Percentiles rank a stretch among this genome's conserved stretches.
Conservation (phyloP, 2,329 filamentous ascomycete genomes). For the Drechslerella stenobrocha region DNA sequence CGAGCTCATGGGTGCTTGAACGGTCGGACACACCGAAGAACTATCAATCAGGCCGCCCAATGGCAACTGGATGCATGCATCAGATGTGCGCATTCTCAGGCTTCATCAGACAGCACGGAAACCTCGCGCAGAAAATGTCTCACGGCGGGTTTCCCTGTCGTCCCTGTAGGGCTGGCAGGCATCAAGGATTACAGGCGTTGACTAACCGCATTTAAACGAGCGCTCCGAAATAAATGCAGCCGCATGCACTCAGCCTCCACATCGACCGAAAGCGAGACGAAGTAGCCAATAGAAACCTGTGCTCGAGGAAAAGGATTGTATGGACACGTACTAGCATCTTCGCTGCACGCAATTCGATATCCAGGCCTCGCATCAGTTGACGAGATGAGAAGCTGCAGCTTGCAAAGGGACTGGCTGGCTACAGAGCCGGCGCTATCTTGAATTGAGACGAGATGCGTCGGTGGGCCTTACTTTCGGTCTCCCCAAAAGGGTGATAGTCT, state of each 20-base stretch:
- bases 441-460: too few relatives aligned
- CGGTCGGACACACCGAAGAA: too few relatives aligned
- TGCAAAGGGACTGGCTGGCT: not conserved
- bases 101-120: too few relatives aligned
- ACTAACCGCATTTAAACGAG: slow-evolving; percentile 46
- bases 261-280: slow-evolving; percentile 17
- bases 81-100: too few relatives aligned
- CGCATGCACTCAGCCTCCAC: slow-evolving; percentile 49
- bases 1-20: too few relatives aligned
- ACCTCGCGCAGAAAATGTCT: slow-evolving; percentile 16
- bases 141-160: slow-evolving; percentile 28
- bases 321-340: slow-evolving; percentile 24
- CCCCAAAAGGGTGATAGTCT: not conserved
- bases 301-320: too few relatives aligned
- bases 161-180: slow-evolving; percentile 49
- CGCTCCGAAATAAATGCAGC: slow-evolving; percentile 18
- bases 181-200: slow-evolving; percentile 34
- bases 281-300: slow-evolving; percentile 20
- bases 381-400: too few relatives aligned
- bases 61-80: too few relatives aligned
- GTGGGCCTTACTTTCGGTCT: too few relatives aligned
- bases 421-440: slow-evolving; percentile 24
- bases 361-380: too few relatives aligned
- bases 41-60: too few relatives aligned
- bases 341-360: too few relatives aligned